Base-by-base conservation (phyloP, 768 basidiomycete genomes). In the Kwoniella pini region DNA sequence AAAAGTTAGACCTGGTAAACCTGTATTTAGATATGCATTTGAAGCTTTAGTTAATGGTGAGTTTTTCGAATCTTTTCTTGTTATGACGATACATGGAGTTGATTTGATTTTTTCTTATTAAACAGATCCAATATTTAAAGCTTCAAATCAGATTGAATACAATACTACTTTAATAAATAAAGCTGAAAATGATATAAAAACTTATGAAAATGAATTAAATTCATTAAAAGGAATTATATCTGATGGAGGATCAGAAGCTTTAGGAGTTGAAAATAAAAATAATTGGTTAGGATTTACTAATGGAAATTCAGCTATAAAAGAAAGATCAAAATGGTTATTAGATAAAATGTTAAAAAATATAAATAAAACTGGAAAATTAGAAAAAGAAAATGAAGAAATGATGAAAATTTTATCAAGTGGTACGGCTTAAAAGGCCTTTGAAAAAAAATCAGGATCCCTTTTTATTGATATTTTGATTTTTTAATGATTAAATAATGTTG, bases 21-120 rank as follows among this genome's bases (percentile, higher is more conserved):
- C 96, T 0, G 86, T 98, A 0, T 88, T 89, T 72, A 84, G 84
- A 79, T 88, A 85, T 70, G 91, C 90, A 4, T 99, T 96, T 75
- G 83, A 90, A 67, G 83, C 85, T 40, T 82, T 97, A 1, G 88
- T 88, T 0, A 81, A 87, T 45, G 93, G 91, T 89, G 67, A 43
- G 82, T 60, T 43, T 22, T 22, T 45, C n/a, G 40, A 30, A 33
- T 53, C 17, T 36, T n/a, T 27, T 24, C 21, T 1, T 0, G 7
- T 19, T 11, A 13, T 21, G n/a, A n/a, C n/a, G n/a, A n/a, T n/a
- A n/a, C n/a, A n/a, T n/a, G n/a, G n/a, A n/a, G n/a, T n/a, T n/a
- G n/a, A n/a, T n/a, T n/a, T n/a, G n/a, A n/a, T n/a, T n/a, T n/a
- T n/a, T n/a, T n/a, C n/a, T n/a, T n/a, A n/a, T n/a, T n/a, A n/a